Evolutionary conservation across 768 basidiomycete genomes (phyloP), one percentile per base, ranked within the genome.

Genomic region (Antrodiella citrinella): DNA sequence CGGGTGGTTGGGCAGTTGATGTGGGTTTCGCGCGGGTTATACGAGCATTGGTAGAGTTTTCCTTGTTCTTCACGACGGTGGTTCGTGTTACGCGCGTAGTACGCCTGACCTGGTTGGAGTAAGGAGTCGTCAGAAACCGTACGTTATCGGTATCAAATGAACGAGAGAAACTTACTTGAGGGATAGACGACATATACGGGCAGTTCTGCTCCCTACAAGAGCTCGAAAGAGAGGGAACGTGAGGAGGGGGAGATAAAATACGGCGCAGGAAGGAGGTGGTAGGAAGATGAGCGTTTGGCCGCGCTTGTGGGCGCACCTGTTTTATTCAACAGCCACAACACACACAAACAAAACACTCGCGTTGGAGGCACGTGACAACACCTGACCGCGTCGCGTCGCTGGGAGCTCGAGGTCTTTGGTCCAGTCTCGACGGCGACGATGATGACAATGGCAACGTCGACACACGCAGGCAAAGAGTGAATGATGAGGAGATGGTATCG

Each of bases 1-100:
- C 51, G 13, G 68, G 59, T 54, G 73, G 67, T 55, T 69, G 65
- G 19, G 67, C 56, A 41, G 76, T 69, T 12, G 76, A 70, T 43
- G 73, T 74, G 67, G 83, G 84, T 62, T 77, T 70, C 65, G 81
- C 82, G 53, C 82, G 77, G 43, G 72, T 69, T 45, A 78, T 69
- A 63, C 80, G 72, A 65, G 78, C 70, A 51, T 80, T 79, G 47
- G 82, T 79, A 50, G 80, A 78, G 62, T 86, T 88, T 74, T 88
- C 85, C 62, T 69, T 76, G 62, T 82, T 79, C 62, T 78, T 80
- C 60, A 70, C 71, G 44, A 75, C 72, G 49, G 73, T 67, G 21
- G 68, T 67, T 56, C 78, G 78, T 50, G 76, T 72, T 39, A 64
- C 81, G 46, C 63, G 75, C 51, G 79, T 77, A 44, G 77, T 76